Evolutionary conservation across 176 grass and related monocot genomes (phyloP).

Genomic region (Rhipidocladum racemiflorum): DNA sequence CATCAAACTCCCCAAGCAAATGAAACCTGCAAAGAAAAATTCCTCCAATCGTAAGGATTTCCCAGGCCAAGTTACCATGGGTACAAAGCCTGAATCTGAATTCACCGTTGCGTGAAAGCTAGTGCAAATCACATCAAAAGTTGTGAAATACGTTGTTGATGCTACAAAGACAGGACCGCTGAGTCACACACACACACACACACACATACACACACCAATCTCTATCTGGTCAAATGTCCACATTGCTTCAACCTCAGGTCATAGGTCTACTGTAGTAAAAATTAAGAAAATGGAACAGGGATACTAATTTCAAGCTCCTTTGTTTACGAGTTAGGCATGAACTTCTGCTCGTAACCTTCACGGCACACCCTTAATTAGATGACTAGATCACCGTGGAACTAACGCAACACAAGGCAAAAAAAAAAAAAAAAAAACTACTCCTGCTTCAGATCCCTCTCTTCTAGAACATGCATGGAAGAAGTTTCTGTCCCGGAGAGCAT

Average conservation of each 20-base stretch:
- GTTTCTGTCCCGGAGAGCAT: background rate
- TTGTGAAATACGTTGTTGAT: background rate
- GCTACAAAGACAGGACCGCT: background rate
- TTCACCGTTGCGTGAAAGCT: background rate
- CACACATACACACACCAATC: background rate
- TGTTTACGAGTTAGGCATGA: background rate
- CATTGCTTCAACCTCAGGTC: background rate
- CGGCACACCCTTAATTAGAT: background rate
- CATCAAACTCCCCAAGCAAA: constrained; percentile 76
- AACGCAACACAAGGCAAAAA: background rate
- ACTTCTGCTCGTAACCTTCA: background rate
- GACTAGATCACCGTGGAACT: background rate
- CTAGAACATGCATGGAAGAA: constrained; percentile 18
- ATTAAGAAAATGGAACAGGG: background rate
- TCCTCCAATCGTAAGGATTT: background rate
- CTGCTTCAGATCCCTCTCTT: constrained; percentile 7
- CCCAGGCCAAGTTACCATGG: background rate
- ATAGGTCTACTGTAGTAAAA: background rate
- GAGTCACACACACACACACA: background rate
- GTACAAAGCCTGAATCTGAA: background rate
- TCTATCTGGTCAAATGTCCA: background rate
- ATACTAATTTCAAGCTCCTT: background rate
- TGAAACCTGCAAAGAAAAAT: constrained; percentile 59
- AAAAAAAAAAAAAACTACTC: background rate
- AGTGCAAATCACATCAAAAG: background rate